Evolutionary conservation across 2,329 filamentous ascomycete genomes (phyloP).

Genomic region (Penicillium brevicompactum): DNA sequence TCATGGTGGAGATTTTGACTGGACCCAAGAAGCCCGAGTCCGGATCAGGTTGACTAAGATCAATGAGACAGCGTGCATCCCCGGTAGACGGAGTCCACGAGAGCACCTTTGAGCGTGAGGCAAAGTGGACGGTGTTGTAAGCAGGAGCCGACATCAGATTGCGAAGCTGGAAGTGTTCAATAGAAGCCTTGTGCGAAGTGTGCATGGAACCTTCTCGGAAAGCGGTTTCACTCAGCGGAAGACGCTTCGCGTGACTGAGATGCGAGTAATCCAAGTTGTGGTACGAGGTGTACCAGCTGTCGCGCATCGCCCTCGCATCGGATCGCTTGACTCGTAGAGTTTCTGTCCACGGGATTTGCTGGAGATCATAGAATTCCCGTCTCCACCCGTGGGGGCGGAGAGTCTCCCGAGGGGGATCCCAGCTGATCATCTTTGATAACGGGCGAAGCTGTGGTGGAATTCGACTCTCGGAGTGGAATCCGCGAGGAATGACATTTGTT

Average conservation of each 20-base stretch:
- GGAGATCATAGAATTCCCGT: slow-evolving; percentile 39
- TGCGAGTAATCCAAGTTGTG: slow-evolving; percentile 39
- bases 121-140: slow-evolving; percentile 59
- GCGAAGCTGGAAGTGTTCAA: slow-evolving; percentile 62
- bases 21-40: slow-evolving; percentile 39
- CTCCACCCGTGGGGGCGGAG: slow-evolving; percentile 32
- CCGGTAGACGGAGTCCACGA: slow-evolving; percentile 52
- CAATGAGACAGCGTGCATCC: slow-evolving; percentile 47
- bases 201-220: slow-evolving; percentile 54
- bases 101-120: slow-evolving; percentile 49
- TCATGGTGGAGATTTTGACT: slow-evolving; percentile 57
- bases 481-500: slow-evolving; percentile 19
- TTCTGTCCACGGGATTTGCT: slow-evolving; percentile 46
- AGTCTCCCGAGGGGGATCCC: slow-evolving; percentile 36
- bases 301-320: slow-evolving; percentile 41
- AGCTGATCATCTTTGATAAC: slow-evolving; percentile 36
- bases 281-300: slow-evolving; percentile 45
- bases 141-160: slow-evolving; percentile 59
- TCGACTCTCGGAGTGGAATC: slow-evolving; percentile 23
- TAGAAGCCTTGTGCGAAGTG: slow-evolving; percentile 51
- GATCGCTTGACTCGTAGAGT: slow-evolving; percentile 38
- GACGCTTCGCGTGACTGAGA: slow-evolving; percentile 24
- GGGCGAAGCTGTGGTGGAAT: slow-evolving; percentile 25
- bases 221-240: slow-evolving; percentile 47
- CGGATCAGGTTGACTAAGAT: slow-evolving; percentile 47